These are phyloP conservation scores for Xylaria palmicola DNA, from an alignment of 495 filamentous ascomycete species.

Conservation along the genomic window DNA sequence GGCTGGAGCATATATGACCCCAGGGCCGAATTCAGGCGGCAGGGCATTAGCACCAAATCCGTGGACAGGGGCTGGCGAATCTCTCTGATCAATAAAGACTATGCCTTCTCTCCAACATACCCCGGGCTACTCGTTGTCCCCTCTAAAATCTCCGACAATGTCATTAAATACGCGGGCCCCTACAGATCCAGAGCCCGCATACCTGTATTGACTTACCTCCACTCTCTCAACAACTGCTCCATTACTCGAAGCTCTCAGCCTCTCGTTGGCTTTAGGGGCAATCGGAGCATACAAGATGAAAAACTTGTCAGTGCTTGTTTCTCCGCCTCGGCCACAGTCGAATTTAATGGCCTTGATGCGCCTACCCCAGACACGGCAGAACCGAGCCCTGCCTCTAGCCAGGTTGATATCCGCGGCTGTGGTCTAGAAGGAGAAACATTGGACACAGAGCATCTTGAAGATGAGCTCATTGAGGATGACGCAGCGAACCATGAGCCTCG, in stretches of 20 bases:
- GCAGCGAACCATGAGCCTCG: slow-evolving; percentile 47
- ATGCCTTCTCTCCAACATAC: slow-evolving; percentile 92
- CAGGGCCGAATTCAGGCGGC: slow-evolving; percentile 72
- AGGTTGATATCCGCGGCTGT: slow-evolving; percentile 48
- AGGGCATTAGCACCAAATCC: slow-evolving; percentile 76
- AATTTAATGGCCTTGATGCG: slow-evolving; percentile 36
- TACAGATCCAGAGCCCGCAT: slow-evolving; percentile 88
- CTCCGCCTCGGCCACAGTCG: slow-evolving; percentile 60
- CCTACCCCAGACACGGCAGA: slow-evolving; percentile 31
- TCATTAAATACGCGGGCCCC: slow-evolving; percentile 86
- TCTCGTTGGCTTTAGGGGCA: slow-evolving; percentile 79
- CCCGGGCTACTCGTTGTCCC: slow-evolving; percentile 82
- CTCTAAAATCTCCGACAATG: slow-evolving; percentile 88
- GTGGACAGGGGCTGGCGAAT: slow-evolving; percentile 82
- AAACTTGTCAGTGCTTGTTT: slow-evolving; percentile 92
- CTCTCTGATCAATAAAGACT: slow-evolving; percentile 84
- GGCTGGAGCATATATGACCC: slow-evolving; percentile 91
- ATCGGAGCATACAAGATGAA: slow-evolving; percentile 94
- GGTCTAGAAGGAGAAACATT: slow-evolving; percentile 20
- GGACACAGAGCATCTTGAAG: slow-evolving; percentile 67
- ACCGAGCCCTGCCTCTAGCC: slow-evolving; percentile 60
- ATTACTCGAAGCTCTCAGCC: slow-evolving; percentile 96
- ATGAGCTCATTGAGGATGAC: slow-evolving; percentile 61
- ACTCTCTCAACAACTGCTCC: slow-evolving; percentile 94
- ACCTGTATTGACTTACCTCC: slow-evolving; percentile 86